Evolutionary conservation across 2,329 filamentous ascomycete species (phyloP).

Genomic region (Pseudocercospora musae): DNA sequence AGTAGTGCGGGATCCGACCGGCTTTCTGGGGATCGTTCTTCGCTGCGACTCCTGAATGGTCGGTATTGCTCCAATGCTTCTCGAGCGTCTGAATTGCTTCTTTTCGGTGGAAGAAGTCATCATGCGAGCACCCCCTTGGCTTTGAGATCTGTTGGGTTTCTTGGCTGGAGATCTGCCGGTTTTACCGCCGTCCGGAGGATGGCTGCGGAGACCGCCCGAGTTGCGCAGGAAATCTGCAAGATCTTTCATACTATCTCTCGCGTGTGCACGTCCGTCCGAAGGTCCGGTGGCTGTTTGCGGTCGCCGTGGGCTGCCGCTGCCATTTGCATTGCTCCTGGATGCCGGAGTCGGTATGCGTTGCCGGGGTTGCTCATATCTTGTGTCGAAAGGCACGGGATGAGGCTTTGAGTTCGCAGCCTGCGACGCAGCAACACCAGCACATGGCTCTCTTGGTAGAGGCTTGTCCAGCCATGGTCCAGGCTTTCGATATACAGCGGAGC

Average conservation of each 20-base stretch:
- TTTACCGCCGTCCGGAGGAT: constrained; percentile 22
- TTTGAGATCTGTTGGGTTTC: constrained; percentile 17
- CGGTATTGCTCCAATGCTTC: constrained; percentile 9
- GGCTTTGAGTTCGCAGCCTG: constrained; percentile 20
- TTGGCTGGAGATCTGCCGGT: background rate
- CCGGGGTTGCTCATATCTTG: constrained; percentile 25
- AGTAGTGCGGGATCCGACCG: background rate
- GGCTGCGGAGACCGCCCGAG: constrained; percentile 25
- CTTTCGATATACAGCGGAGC: constrained; percentile 8
- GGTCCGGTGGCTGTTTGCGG: constrained; percentile 16
- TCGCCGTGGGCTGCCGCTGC: constrained; percentile 5
- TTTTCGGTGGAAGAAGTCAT: constrained; percentile 1
- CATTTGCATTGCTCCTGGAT: constrained; percentile 8
- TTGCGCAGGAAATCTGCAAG: constrained; percentile 26
- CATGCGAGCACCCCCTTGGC: constrained; percentile 5
- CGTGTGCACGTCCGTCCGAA: constrained; percentile 3
- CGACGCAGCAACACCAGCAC: background rate
- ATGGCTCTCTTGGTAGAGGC: constrained; percentile 22
- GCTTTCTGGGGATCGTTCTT: constrained; percentile 6
- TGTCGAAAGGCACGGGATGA: constrained; percentile 23
- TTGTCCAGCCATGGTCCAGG: constrained; percentile 22
- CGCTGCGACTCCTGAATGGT: background rate
- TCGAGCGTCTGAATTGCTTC: constrained; percentile 13
- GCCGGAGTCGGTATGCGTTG: constrained; percentile 15
- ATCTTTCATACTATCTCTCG: constrained; percentile 18